Conservation (phyloP, 805 yeast genomes). For the Candida manassasensis region DNA sequence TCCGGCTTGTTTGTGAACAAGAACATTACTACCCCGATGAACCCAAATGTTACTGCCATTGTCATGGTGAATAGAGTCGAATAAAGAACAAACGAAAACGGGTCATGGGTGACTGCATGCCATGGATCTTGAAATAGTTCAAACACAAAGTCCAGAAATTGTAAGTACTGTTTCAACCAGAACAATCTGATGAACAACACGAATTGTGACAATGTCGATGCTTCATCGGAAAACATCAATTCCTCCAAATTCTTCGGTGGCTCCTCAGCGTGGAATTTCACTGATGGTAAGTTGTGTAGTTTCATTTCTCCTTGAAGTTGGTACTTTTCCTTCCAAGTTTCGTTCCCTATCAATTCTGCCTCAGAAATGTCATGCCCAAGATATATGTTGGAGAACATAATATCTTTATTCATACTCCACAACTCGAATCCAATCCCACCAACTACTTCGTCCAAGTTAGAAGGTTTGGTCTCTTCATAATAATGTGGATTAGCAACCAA, state of each 20-base stretch:
- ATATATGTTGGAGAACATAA: slow-evolving; percentile 78
- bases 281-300: slow-evolving; percentile 34
- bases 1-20: no score
- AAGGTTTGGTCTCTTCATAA: slow-evolving; percentile 53
- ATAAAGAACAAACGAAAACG: slow-evolving; percentile 48
- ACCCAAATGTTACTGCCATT: slow-evolving; percentile 40
- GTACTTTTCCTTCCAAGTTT: slow-evolving; percentile 57
- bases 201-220: slow-evolving; percentile 12
- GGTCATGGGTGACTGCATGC: slow-evolving; percentile 39
- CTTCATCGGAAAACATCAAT: slow-evolving; percentile 17
- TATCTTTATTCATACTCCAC: slow-evolving; percentile 78
- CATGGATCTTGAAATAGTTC: slow-evolving; percentile 45
- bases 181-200: slow-evolving; percentile 15
- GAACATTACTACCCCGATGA: neutral
- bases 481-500: slow-evolving; percentile 65
- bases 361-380: slow-evolving; percentile 79
- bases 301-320: slow-evolving; percentile 45
- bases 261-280: slow-evolving; percentile 35
- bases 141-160: slow-evolving; percentile 28
- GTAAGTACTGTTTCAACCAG: slow-evolving; percentile 15
- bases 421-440: slow-evolving; percentile 85
- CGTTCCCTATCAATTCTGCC: slow-evolving; percentile 80
- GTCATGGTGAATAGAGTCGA: slow-evolving; percentile 37
- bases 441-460: slow-evolving; percentile 53
- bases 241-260: slow-evolving; percentile 44